These are phyloP conservation scores for Thielaviopsis musarum DNA, from an alignment of 2,329 filamentous ascomycete species.

Conservation along the genomic window DNA sequence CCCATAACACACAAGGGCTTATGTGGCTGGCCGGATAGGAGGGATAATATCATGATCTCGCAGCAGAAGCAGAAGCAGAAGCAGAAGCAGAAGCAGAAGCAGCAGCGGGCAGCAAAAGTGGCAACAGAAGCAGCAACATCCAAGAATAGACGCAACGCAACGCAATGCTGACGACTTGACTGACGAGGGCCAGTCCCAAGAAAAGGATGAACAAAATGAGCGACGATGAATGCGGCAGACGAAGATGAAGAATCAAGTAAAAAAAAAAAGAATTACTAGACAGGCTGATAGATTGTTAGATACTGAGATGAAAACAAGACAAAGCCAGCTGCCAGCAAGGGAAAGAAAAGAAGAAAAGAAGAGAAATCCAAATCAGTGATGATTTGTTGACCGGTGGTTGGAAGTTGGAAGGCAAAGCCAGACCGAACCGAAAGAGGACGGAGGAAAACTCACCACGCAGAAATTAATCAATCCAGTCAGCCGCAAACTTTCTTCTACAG, in stretches of 20 bases:
- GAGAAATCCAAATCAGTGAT: background rate
- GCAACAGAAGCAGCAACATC: background rate
- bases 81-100: background rate
- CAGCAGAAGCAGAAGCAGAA: background rate
- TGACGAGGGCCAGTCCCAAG: background rate
- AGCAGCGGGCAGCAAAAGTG: background rate
- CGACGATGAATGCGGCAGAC: background rate
- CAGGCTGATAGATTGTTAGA: background rate
- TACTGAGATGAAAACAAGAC: background rate
- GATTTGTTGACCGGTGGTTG: background rate
- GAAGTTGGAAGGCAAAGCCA: background rate
- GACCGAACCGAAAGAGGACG: background rate
- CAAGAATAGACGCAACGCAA: background rate
- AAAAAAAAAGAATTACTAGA: background rate
- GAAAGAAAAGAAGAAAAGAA: background rate
- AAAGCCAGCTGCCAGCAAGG: background rate
- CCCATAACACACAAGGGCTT: slow-evolving; percentile 7
- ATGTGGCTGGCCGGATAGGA: background rate
- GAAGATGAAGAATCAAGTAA: background rate
- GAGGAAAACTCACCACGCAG: background rate
- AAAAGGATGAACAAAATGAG: background rate
- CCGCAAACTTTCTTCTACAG: background rate
- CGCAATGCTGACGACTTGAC: background rate
- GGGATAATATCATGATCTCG: background rate
- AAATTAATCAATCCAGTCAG: background rate